Percentiles rank a stretch among this genome's conserved stretches.
Evolutionary conservation across 2,329 filamentous ascomycete species (phyloP).

Genomic region (Aspergillus brasiliensis): DNA sequence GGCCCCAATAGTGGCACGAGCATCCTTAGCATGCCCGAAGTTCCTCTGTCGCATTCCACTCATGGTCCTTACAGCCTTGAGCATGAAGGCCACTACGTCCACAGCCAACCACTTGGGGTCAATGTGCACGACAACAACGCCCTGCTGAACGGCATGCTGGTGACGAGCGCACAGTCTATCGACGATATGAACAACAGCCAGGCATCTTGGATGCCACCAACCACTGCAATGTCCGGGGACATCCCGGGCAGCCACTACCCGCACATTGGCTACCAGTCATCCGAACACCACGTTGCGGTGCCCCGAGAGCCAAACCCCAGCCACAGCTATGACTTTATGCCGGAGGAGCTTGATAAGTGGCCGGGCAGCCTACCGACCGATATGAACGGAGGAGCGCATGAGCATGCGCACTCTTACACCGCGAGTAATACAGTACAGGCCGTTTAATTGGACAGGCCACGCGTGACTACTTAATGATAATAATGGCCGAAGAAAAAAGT

Average conservation of each 20-base stretch:
- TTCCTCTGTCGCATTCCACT: slow-evolving; percentile 35
- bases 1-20: slow-evolving; percentile 31
- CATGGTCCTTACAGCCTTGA: slow-evolving; percentile 34
- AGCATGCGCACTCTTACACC: slow-evolving; percentile 34
- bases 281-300: slow-evolving; percentile 33
- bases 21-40: slow-evolving; percentile 40
- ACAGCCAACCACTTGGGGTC: slow-evolving; percentile 32
- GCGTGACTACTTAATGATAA: slow-evolving; percentile 8
- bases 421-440: slow-evolving; percentile 36
- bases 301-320: slow-evolving; percentile 37
- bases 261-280: slow-evolving; percentile 34
- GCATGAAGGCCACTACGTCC: slow-evolving; percentile 38
- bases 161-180: slow-evolving; percentile 33
- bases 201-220: slow-evolving; percentile 34
- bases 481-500: background rate
- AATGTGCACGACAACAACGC: slow-evolving; percentile 36
- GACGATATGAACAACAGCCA: slow-evolving; percentile 38
- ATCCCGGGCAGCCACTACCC: slow-evolving; percentile 33
- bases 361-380: slow-evolving; percentile 37
- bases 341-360: slow-evolving; percentile 41
- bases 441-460: slow-evolving; percentile 23
- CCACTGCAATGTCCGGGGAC: slow-evolving; percentile 32
- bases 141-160: slow-evolving; percentile 37
- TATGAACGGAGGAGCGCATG: slow-evolving; percentile 39
- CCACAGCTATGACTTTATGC: slow-evolving; percentile 32